Conservation (phyloP, 2,329 filamentous ascomycete species). For the Venturia carpophila region DNA sequence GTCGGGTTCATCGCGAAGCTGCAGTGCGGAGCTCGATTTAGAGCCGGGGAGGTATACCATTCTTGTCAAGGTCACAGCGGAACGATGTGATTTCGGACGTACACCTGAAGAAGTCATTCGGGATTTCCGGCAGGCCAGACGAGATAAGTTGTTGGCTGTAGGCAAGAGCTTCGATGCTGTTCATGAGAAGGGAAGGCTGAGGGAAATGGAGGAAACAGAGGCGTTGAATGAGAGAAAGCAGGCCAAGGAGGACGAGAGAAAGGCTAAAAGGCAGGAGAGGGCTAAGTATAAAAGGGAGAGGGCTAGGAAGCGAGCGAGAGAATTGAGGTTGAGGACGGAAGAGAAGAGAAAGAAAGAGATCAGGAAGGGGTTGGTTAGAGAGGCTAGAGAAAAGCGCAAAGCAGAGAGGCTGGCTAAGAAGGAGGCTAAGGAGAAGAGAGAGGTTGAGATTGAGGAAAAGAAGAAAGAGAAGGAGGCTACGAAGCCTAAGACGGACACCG, state of each 20-base stretch:
- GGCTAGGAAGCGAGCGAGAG: slow-evolving; percentile 11
- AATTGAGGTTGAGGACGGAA: slow-evolving; percentile 10
- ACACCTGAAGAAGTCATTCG: slow-evolving; percentile 18
- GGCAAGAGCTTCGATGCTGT: slow-evolving; percentile 19
- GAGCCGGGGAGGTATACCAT: slow-evolving; percentile 18
- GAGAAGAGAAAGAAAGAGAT: slow-evolving; percentile 10
- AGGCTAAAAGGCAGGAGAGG: not conserved
- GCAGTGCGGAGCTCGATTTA: slow-evolving; percentile 18
- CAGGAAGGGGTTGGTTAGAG: not conserved
- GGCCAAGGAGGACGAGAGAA: slow-evolving; percentile 3
- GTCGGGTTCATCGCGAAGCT: slow-evolving; percentile 16
- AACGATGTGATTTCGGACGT: slow-evolving; percentile 1
- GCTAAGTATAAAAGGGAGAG: slow-evolving; percentile 12
- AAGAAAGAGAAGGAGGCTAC: slow-evolving; percentile 3
- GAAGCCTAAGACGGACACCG: slow-evolving; percentile 19
- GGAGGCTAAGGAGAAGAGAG: slow-evolving; percentile 12
- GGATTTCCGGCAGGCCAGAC: slow-evolving; percentile 14
- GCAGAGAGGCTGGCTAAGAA: slow-evolving; percentile 20
- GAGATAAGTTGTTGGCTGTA: slow-evolving; percentile 18
- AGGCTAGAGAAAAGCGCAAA: slow-evolving; percentile 19
- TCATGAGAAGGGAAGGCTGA: slow-evolving; percentile 19
- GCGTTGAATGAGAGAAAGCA: slow-evolving; percentile 12
- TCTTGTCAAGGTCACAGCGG: slow-evolving; percentile 19
- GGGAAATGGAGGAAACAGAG: slow-evolving; percentile 18
- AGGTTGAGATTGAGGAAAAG: slow-evolving; percentile 1